A percentile compares a stretch with the other conserved stretches of the same genome.
These are phyloP conservation scores for Penicillium macrosclerotiorum DNA, from an alignment of 495 filamentous ascomycete genomes.

Conservation along the genomic window DNA sequence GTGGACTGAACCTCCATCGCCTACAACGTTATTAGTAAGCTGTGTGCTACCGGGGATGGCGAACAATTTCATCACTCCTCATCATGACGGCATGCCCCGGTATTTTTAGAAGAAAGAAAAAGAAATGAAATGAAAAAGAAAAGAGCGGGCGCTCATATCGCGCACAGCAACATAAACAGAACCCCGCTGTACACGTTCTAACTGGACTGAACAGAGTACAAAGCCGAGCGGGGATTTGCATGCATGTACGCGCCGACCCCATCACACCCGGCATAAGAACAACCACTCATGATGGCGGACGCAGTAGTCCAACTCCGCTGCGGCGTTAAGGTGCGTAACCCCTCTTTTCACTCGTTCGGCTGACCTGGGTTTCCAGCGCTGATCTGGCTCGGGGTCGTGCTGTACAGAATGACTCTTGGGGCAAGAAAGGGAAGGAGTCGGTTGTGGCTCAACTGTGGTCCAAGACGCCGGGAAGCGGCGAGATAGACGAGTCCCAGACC, in stretches of 20 bases:
- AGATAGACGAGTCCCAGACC: conserved; percentile 39
- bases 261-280: not conserved
- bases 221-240: too few relatives aligned
- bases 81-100: conserved; percentile 15
- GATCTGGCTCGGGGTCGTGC: not conserved
- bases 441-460: conserved; percentile 42
- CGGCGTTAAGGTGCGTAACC: conserved; percentile 35
- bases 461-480: conserved; percentile 36
- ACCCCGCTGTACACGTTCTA: too few relatives aligned
- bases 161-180: too few relatives aligned
- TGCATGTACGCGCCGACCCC: too few relatives aligned
- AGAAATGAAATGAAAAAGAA: too few relatives aligned
- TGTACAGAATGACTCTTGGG: conserved; percentile 47
- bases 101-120: not conserved
- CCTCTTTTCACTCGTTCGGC: not conserved
- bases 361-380: too few relatives aligned
- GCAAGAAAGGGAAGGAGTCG: conserved; percentile 45
- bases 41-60: too few relatives aligned
- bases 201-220: too few relatives aligned
- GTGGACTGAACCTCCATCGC: not conserved
- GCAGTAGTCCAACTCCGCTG: conserved; percentile 43
- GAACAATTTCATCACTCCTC: too few relatives aligned
- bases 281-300: conserved; percentile 24
- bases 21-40: too few relatives aligned
- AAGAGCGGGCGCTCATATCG: too few relatives aligned